phyloP scores from a whole-genome alignment of 306 rosid species.

The Comarum palustre region DNA sequence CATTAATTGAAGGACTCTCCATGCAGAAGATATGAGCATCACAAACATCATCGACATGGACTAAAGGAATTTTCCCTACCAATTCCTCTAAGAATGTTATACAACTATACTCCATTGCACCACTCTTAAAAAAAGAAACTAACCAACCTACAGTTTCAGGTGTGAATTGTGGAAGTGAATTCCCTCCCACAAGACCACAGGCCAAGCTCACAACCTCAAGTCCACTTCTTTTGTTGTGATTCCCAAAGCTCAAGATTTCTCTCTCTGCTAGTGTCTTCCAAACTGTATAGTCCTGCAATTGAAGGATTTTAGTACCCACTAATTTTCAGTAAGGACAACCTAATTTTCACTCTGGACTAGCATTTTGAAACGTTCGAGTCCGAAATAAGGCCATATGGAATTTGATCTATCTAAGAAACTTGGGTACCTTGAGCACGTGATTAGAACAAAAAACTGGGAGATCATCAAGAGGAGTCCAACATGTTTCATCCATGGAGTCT shows the following conservation, averaged over 20 bases:
- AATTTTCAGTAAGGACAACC: neutral
- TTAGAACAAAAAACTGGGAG: conserved; percentile 20
- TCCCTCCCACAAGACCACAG: conserved; percentile 37
- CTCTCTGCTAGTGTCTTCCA: conserved; percentile 35
- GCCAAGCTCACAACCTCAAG: conserved; percentile 35
- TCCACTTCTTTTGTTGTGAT: neutral
- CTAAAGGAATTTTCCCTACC: conserved; percentile 31
- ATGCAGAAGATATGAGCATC: conserved; percentile 40
- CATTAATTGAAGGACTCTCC: conserved; percentile 29
- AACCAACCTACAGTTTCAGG: neutral
- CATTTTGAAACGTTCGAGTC: neutral
- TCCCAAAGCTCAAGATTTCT: conserved; percentile 27
- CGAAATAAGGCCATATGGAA: neutral
- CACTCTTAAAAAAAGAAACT: conserved; percentile 27
- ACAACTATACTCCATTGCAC: neutral
- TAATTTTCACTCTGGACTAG: neutral
- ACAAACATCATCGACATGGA: conserved; percentile 36
- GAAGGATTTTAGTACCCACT: neutral
- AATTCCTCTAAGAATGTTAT: conserved; percentile 29
- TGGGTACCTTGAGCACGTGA: conserved; percentile 11
- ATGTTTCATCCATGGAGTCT: conserved; percentile 35
- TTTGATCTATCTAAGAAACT: neutral
- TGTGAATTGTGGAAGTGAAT: neutral
- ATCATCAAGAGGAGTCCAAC: conserved; percentile 38
- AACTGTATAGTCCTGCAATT: conserved; percentile 25